Evolutionary conservation across 306 rosid species (phyloP).

Genomic region (Psophocarpus tetragonolobus): DNA sequence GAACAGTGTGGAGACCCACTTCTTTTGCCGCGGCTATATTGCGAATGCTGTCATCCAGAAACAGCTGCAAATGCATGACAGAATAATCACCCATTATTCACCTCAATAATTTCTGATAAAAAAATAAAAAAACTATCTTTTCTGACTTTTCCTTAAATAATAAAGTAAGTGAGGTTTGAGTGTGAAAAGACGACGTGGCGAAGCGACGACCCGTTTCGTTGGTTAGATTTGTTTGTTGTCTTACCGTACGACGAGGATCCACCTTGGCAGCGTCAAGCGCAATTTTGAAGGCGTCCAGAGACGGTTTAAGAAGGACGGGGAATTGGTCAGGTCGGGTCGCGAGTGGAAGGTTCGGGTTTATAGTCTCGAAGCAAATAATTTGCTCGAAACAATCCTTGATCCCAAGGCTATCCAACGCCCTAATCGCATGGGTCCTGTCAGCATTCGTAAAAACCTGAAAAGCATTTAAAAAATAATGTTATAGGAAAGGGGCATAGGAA

Average conservation of each 20-base stretch:
- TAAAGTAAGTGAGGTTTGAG: not conserved
- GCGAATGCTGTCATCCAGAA: slow-evolving; percentile 70
- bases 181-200: not conserved
- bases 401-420: slow-evolving; percentile 59
- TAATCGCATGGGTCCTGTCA: slow-evolving; percentile 71
- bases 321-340: slow-evolving; percentile 66
- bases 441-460: slow-evolving; percentile 85
- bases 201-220: not conserved
- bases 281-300: slow-evolving; percentile 64
- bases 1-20: slow-evolving; percentile 69
- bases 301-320: slow-evolving; percentile 81
- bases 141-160: not conserved
- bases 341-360: slow-evolving; percentile 72
- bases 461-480: not conserved
- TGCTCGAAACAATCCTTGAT: slow-evolving; percentile 67
- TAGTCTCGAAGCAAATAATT: slow-evolving; percentile 81
- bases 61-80: slow-evolving; percentile 47
- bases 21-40: slow-evolving; percentile 76
- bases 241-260: slow-evolving; percentile 76
- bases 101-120: not conserved
- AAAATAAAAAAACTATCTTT: not conserved
- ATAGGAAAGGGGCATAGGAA: not conserved
- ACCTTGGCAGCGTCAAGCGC: slow-evolving; percentile 55
- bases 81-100: too few relatives aligned
- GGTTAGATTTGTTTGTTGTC: not conserved